Percentiles rank a stretch among this genome's conserved stretches.
These are phyloP conservation scores for Ceratocystiopsis minuta DNA, from an alignment of 2,329 filamentous ascomycete species.

Conservation along the genomic window DNA sequence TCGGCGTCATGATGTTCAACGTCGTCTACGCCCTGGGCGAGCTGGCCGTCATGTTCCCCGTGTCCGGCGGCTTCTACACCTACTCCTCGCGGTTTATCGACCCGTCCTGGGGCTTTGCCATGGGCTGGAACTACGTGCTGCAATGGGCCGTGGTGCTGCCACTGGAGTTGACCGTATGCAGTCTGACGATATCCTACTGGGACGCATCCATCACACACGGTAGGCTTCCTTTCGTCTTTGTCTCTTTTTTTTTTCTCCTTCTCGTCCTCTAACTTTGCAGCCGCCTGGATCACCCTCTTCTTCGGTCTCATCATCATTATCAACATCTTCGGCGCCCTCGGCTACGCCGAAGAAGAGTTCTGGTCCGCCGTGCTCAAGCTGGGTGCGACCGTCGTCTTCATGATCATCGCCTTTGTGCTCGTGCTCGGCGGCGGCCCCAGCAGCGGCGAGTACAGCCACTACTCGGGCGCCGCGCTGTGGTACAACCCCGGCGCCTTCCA, in stretches of 20 bases:
- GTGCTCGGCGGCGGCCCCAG: slow-evolving; percentile 42
- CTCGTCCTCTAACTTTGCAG: slow-evolving; percentile 4
- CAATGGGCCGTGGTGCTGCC: slow-evolving; percentile 31
- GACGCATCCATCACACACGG: slow-evolving; percentile 23
- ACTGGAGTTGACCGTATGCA: slow-evolving; percentile 29
- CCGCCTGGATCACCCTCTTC: slow-evolving; percentile 40
- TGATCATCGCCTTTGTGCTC: slow-evolving; percentile 41
- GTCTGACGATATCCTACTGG: slow-evolving; percentile 31
- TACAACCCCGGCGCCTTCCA: slow-evolving; percentile 39
- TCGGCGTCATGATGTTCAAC: slow-evolving; percentile 42
- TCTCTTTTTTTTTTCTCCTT: neutral
- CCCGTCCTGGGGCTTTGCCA: slow-evolving; percentile 33
- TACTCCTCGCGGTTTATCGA: slow-evolving; percentile 40
- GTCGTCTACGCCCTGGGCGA: slow-evolving; percentile 45
- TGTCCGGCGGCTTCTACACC: slow-evolving; percentile 40
- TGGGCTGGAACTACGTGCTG: slow-evolving; percentile 32
- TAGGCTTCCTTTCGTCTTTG: neutral
- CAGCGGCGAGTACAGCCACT: slow-evolving; percentile 23
- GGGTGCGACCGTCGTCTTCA: slow-evolving; percentile 40
- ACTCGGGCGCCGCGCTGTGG: slow-evolving; percentile 33
- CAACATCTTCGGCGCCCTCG: slow-evolving; percentile 37
- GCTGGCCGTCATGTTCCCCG: slow-evolving; percentile 34
- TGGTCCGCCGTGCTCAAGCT: slow-evolving; percentile 39
- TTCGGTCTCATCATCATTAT: slow-evolving; percentile 30
- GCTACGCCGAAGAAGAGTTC: slow-evolving; percentile 43